Evolutionary conservation across 2,329 filamentous ascomycete genomes (phyloP).

Genomic region (Penicillium sp.): DNA sequence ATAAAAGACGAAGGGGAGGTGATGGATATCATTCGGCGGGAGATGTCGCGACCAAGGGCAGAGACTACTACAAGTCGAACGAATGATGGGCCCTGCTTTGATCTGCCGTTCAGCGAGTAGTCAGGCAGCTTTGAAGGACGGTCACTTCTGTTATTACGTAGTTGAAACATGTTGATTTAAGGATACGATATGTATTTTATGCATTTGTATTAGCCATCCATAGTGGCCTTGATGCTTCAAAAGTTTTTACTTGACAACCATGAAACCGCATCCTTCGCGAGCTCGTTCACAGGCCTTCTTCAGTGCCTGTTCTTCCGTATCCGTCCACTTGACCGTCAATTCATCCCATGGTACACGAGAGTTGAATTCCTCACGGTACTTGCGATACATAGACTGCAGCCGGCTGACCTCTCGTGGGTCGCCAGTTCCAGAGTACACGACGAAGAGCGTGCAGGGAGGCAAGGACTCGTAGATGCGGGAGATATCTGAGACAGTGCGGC

Average conservation of each 20-base stretch:
- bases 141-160: neutral
- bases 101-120: constrained; percentile 20
- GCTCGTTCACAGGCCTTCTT: constrained; percentile 62
- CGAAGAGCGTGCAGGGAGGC: constrained; percentile 64
- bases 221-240: neutral
- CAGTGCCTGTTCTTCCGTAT: constrained; percentile 66
- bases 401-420: constrained; percentile 64
- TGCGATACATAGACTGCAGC: constrained; percentile 62
- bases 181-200: neutral
- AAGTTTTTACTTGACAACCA: constrained; percentile 61
- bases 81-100: constrained; percentile 23
- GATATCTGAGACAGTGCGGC: constrained; percentile 59
- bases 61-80: constrained; percentile 14
- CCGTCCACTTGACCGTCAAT: constrained; percentile 68
- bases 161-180: neutral
- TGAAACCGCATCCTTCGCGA: constrained; percentile 64
- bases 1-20: constrained; percentile 13
- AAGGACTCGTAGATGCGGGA: constrained; percentile 60
- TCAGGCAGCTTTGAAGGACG: neutral
- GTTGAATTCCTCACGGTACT: constrained; percentile 63
- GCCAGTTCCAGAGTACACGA: constrained; percentile 69
- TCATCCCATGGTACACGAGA: constrained; percentile 67
- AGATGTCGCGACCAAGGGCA: constrained; percentile 19
- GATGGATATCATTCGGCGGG: constrained; percentile 18
- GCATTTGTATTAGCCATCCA: neutral